These are phyloP conservation scores for Xylariaceae sp. DNA, from an alignment of 2,329 filamentous ascomycete species.

Conservation along the genomic window DNA sequence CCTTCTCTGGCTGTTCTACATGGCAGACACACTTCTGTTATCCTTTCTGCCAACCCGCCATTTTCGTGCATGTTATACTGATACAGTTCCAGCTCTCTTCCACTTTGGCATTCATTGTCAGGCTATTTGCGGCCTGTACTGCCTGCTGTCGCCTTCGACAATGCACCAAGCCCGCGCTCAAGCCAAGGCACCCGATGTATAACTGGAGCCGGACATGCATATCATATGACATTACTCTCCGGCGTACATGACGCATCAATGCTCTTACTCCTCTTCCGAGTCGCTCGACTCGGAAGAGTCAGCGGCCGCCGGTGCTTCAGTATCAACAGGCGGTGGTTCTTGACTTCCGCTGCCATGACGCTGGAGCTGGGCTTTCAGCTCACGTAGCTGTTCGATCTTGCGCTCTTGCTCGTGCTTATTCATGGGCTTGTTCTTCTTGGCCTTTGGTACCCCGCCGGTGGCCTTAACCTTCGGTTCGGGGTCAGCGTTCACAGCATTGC, in stretches of 20 bases:
- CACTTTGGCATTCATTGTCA: background rate
- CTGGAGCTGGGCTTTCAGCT: conserved; percentile 49
- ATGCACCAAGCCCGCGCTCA: background rate
- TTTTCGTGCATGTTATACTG: conserved; percentile 18
- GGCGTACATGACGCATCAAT: background rate
- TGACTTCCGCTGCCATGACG: conserved; percentile 42
- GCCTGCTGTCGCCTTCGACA: background rate
- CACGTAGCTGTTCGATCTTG: conserved; percentile 58
- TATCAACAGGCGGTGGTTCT: conserved; percentile 26
- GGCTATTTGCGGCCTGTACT: background rate
- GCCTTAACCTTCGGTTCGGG: conserved; percentile 25
- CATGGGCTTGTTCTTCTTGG: conserved; percentile 74
- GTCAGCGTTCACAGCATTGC: conserved; percentile 22
- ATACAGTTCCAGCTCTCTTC: conserved; percentile 11
- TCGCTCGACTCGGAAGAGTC: conserved; percentile 30
- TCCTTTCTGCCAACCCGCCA: conserved; percentile 4
- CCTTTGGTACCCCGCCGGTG: conserved; percentile 41
- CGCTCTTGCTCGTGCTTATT: conserved; percentile 65
- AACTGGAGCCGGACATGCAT: background rate
- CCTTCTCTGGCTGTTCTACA: conserved; percentile 14
- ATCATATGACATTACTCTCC: background rate
- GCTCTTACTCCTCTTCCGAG: conserved; percentile 28
- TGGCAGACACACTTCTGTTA: background rate
- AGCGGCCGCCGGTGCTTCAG: conserved; percentile 21
- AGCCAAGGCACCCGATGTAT: conserved; percentile 2